These are phyloP conservation scores for Centrapalus pauciflorus DNA, from an alignment of 129 eudicot species.

Conservation along the genomic window DNA sequence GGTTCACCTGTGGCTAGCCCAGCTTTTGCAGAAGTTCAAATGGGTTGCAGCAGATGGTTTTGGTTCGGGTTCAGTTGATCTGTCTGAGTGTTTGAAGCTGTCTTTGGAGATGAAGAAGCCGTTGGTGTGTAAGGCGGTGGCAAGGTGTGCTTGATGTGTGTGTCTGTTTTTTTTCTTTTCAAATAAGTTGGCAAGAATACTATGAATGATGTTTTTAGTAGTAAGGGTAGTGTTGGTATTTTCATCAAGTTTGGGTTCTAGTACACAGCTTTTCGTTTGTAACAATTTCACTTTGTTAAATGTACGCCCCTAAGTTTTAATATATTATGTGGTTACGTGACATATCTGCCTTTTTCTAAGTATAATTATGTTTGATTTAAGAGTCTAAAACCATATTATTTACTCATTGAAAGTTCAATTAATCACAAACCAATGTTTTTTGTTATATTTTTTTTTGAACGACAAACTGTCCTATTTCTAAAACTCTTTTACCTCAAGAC, in stretches of 20 bases:
- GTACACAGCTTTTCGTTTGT: conserved; percentile 14
- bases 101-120: conserved; percentile 90
- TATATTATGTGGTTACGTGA: conserved; percentile 2
- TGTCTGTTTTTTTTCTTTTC: too few relatives aligned
- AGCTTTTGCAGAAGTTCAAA: conserved; percentile 60
- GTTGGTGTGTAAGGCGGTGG: conserved; percentile 73
- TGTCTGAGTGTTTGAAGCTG: conserved; percentile 77
- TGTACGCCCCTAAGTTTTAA: background rate
- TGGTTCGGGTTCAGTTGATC: conserved; percentile 63
- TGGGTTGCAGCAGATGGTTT: conserved; percentile 58
- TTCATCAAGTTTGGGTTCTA: background rate
- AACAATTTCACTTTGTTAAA: background rate
- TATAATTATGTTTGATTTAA: too few relatives aligned
- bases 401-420: too few relatives aligned
- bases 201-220: conserved; percentile 8
- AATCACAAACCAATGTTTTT: too few relatives aligned
- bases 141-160: conserved; percentile 43
- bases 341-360: background rate
- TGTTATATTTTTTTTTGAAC: too few relatives aligned
- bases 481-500: too few relatives aligned
- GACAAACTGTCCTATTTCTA: too few relatives aligned
- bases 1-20: conserved; percentile 85
- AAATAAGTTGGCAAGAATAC: background rate
- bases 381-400: too few relatives aligned
- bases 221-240: conserved; percentile 1